Percentiles rank a stretch among this genome's conserved stretches.
phyloP scores from a whole-genome alignment of 805 yeast genomes.

The Hanseniaspora thailandica region DNA sequence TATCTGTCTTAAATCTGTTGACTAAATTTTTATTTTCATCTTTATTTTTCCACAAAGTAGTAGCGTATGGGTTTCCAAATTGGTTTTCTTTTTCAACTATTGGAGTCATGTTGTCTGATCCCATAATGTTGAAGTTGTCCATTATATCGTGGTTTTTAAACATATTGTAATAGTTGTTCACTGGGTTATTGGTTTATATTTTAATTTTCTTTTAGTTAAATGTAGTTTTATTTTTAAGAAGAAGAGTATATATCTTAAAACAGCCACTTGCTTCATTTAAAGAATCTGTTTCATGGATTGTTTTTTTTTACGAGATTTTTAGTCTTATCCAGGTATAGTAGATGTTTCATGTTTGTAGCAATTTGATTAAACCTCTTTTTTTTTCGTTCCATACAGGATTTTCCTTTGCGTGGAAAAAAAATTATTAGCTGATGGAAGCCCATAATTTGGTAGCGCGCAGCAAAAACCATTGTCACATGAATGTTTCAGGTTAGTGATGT shows the following conservation, averaged over 20 bases:
- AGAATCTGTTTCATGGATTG: neutral
- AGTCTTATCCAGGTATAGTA: neutral
- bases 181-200: neutral
- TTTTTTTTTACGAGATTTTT: neutral
- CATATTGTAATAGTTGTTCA: slow-evolving; percentile 18
- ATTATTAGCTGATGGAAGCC: no score
- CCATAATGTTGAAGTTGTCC: slow-evolving; percentile 21
- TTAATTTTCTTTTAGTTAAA: no score
- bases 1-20: slow-evolving; percentile 10
- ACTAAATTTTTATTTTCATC: slow-evolving; percentile 31
- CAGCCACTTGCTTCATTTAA: neutral
- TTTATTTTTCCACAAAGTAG: slow-evolving; percentile 34
- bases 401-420: no score
- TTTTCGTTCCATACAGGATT: no score
- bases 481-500: neutral
- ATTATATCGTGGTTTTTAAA: slow-evolving; percentile 23
- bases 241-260: no score
- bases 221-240: neutral
- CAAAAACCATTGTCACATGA: neutral
- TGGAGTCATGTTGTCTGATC: slow-evolving; percentile 25
- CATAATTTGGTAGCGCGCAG: neutral
- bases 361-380: neutral
- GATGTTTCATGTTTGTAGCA: neutral
- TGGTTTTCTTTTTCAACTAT: slow-evolving; percentile 15
- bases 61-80: slow-evolving; percentile 32